Conservation (phyloP, 2,329 filamentous ascomycete genomes). For the Phaeosphaeriaceae sp. region DNA sequence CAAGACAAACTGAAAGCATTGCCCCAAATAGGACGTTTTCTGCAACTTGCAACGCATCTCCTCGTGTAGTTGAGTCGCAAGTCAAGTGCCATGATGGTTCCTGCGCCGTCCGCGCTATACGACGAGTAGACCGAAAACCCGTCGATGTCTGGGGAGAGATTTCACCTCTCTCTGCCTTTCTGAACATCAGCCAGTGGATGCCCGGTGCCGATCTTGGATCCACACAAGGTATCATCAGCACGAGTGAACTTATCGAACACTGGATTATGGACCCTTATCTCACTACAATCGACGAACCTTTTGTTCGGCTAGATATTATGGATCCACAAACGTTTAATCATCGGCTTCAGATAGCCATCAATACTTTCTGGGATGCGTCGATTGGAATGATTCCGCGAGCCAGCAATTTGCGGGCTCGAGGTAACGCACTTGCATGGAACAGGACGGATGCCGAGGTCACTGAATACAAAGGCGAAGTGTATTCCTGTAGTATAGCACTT, state of each 20-base stretch:
- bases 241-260: neutral
- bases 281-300: neutral
- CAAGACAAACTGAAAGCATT: neutral
- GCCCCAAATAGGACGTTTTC: neutral
- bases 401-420: neutral
- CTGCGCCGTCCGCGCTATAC: conserved; percentile 3
- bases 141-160: neutral
- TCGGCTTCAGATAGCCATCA: conserved; percentile 11
- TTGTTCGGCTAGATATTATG: neutral
- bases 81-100: neutral
- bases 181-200: neutral
- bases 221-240: neutral
- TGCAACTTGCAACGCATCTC: neutral
- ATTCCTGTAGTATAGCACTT: conserved; percentile 3
- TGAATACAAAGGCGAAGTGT: neutral
- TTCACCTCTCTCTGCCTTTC: neutral
- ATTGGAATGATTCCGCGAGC: neutral
- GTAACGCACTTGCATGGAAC: conserved; percentile 1
- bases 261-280: conserved; percentile 3
- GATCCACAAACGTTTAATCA: neutral
- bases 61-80: neutral
- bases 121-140: neutral
- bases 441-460: neutral
- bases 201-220: neutral
- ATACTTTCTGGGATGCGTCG: conserved; percentile 12